These are phyloP conservation scores for Corymbia calophylla DNA, from an alignment of 441 rosid species.

Conservation along the genomic window DNA sequence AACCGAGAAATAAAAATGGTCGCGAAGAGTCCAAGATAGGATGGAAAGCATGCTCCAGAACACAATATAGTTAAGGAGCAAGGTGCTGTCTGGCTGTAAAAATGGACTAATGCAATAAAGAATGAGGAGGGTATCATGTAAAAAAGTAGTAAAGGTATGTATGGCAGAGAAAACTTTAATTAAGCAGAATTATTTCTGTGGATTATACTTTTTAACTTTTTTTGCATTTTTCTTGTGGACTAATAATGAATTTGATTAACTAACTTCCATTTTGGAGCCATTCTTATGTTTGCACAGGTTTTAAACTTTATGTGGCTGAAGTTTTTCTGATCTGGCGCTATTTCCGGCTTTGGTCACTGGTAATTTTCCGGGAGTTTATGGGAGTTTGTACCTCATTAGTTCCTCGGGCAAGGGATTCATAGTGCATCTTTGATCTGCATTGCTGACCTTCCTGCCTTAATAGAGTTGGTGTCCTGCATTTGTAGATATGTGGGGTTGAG, in stretches of 20 bases:
- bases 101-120: background rate
- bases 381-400: background rate
- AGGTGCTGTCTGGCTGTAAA: background rate
- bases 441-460: background rate
- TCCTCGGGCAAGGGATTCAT: background rate
- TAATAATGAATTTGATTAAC: background rate
- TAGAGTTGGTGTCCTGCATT: background rate
- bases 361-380: conserved; percentile 17
- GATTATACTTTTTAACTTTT: background rate
- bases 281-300: conserved; percentile 46
- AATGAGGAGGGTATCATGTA: background rate
- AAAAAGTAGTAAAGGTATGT: background rate
- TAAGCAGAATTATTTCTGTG: background rate
- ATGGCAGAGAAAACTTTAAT: background rate
- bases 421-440: background rate
- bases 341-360: conserved; percentile 97
- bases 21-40: background rate
- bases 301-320: conserved; percentile 98
- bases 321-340: conserved; percentile 93
- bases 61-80: background rate
- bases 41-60: background rate
- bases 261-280: background rate
- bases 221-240: background rate
- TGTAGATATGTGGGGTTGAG: conserved; percentile 82
- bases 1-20: background rate